These are phyloP conservation scores for Truncatella angustata DNA, from an alignment of 2,329 filamentous ascomycete genomes.

Conservation along the genomic window DNA sequence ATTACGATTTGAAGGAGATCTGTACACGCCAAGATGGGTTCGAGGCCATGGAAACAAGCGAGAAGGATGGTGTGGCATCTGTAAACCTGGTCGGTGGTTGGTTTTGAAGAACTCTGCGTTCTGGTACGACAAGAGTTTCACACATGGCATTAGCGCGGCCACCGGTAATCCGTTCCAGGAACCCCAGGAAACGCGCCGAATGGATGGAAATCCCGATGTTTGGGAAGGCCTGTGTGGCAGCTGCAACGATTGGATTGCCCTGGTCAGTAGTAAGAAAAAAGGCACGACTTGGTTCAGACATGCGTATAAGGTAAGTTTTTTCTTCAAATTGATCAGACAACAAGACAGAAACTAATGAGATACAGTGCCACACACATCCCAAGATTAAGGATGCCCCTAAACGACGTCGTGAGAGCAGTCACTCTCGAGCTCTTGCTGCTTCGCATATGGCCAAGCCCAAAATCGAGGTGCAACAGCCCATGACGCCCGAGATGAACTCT, in stretches of 20 bases:
- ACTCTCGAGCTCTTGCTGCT: slow-evolving; percentile 41
- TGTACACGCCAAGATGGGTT: slow-evolving; percentile 83
- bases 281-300: slow-evolving; percentile 91
- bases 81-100: slow-evolving; percentile 81
- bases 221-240: slow-evolving; percentile 78
- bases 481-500: slow-evolving; percentile 44
- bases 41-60: slow-evolving; percentile 84
- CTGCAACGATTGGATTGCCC: slow-evolving; percentile 77
- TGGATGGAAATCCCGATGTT: slow-evolving; percentile 77
- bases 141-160: slow-evolving; percentile 80
- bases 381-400: slow-evolving; percentile 72
- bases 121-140: slow-evolving; percentile 92
- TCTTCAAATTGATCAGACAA: no score
- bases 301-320: slow-evolving; percentile 69
- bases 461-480: slow-evolving; percentile 38
- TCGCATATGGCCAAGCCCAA: slow-evolving; percentile 47
- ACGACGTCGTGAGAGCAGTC: slow-evolving; percentile 61
- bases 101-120: slow-evolving; percentile 88
- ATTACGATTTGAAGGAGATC: slow-evolving; percentile 73
- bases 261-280: slow-evolving; percentile 86
- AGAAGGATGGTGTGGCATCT: slow-evolving; percentile 87
- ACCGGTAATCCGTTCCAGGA: slow-evolving; percentile 77
- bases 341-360: slow-evolving; percentile 17
- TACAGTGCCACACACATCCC: slow-evolving; percentile 67
- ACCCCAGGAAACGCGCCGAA: slow-evolving; percentile 71